Evolutionary conservation across 2,329 filamentous ascomycete species (phyloP).

Genomic region (Lecanicillium sp.): DNA sequence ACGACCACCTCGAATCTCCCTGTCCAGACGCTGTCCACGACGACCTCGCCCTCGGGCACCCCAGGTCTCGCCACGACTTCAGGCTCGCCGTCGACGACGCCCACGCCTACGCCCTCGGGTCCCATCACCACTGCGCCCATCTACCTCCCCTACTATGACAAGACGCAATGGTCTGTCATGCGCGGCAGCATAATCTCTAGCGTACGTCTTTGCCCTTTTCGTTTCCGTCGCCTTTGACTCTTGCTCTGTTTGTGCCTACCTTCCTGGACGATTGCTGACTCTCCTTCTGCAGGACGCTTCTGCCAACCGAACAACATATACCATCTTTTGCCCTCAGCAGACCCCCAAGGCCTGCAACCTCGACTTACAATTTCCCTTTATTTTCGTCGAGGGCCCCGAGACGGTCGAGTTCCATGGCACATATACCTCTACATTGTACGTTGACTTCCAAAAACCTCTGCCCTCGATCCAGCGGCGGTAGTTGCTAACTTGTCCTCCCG

Average conservation of each 20-base stretch:
- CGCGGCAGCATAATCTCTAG: slow-evolving; percentile 37
- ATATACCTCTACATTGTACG: slow-evolving; percentile 34
- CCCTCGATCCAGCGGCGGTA: too few relatives aligned
- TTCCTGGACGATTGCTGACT: neutral
- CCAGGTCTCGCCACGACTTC: too few relatives aligned
- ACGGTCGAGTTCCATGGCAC: slow-evolving; percentile 37
- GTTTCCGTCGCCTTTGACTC: too few relatives aligned
- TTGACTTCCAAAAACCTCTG: neutral
- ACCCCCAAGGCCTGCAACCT: slow-evolving; percentile 34
- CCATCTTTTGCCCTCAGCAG: slow-evolving; percentile 38
- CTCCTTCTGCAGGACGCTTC: slow-evolving; percentile 22
- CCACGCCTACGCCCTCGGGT: slow-evolving; percentile 10
- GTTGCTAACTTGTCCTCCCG: slow-evolving; percentile 5
- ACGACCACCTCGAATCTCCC: neutral
- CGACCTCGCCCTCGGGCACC: too few relatives aligned
- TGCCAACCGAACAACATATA: slow-evolving; percentile 34
- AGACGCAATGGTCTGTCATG: slow-evolving; percentile 34
- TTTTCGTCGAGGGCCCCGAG: slow-evolving; percentile 36
- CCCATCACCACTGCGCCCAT: slow-evolving; percentile 34
- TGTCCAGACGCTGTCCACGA: neutral
- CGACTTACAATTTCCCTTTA: slow-evolving; percentile 37
- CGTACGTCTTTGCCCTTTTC: too few relatives aligned
- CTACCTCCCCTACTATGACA: slow-evolving; percentile 35
- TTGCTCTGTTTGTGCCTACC: neutral
- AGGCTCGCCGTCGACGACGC: slow-evolving; percentile 13